Percentiles rank a stretch among this genome's conserved stretches.
phyloP scores from a whole-genome alignment of 2,329 filamentous ascomycete genomes.

The Leptoxyphium fumago region DNA sequence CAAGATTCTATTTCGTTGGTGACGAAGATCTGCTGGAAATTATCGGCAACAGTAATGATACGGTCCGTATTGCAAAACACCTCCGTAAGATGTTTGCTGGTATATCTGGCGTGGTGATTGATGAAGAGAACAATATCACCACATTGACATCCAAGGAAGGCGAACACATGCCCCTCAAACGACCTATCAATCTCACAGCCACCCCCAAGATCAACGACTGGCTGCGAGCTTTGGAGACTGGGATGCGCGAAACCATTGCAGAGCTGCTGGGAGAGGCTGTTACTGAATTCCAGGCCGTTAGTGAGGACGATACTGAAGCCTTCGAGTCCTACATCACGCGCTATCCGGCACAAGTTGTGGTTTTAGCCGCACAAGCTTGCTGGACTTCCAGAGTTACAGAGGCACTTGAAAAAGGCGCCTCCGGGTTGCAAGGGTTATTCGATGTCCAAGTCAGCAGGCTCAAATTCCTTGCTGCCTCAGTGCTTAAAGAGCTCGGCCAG shows the following conservation, averaged over 20 bases:
- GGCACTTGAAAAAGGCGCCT: conserved; percentile 57
- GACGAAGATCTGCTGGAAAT: conserved; percentile 98
- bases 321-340: conserved; percentile 68
- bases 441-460: conserved; percentile 76
- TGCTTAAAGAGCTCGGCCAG: conserved; percentile 75
- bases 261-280: conserved; percentile 80
- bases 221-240: conserved; percentile 81
- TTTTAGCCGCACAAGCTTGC: conserved; percentile 81
- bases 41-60: conserved; percentile 98
- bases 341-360: conserved; percentile 89
- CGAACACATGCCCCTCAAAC: conserved; percentile 74
- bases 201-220: conserved; percentile 97
- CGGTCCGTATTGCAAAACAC: conserved; percentile 89
- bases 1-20: conserved; percentile 97
- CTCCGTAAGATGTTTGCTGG: conserved; percentile 99
- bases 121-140: conserved; percentile 77
- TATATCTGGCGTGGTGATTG: conserved; percentile 76
- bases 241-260: conserved; percentile 87
- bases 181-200: conserved; percentile 80
- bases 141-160: conserved; percentile 93
- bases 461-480: conserved; percentile 70
- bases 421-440: conserved; percentile 54
- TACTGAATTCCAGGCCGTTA: conserved; percentile 57
- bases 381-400: conserved; percentile 84
- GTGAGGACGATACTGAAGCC: conserved; percentile 52